Evolutionary conservation across 148 eudicot genomes (phyloP).

Genomic region (Fagopyrum esculentum): DNA sequence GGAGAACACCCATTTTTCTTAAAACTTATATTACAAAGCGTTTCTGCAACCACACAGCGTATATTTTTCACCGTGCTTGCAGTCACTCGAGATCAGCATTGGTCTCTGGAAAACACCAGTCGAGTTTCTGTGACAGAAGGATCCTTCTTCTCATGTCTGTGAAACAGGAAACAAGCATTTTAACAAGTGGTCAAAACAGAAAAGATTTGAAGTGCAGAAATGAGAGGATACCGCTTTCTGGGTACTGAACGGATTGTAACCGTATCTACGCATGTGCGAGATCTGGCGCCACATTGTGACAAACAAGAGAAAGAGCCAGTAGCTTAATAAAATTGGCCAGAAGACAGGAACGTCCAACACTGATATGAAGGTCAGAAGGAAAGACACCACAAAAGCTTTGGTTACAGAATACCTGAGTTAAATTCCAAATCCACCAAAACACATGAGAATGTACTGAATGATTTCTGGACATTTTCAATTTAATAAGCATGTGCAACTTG

Average conservation of each 20-base stretch:
- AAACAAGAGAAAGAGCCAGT: constrained; percentile 12
- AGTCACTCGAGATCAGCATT: not conserved
- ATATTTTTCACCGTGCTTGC: not conserved
- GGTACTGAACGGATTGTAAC: constrained; percentile 11
- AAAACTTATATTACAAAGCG: not conserved
- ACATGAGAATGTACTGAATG: not conserved
- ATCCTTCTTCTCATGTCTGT: not conserved
- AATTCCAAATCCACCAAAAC: not conserved
- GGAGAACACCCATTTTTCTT: no score
- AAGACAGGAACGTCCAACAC: constrained; percentile 14
- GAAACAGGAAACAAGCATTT: not conserved
- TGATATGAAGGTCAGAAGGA: constrained; percentile 11
- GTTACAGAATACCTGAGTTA: constrained; percentile 11
- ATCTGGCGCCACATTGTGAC: constrained; percentile 13
- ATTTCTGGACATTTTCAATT: not conserved
- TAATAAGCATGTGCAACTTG: not conserved
- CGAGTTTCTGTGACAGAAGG: not conserved
- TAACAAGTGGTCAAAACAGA: not conserved
- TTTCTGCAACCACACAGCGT: not conserved
- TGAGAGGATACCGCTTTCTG: not conserved
- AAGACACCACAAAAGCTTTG: constrained; percentile 14
- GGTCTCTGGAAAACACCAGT: not conserved
- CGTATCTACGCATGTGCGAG: constrained; percentile 5
- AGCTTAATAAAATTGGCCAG: constrained; percentile 15
- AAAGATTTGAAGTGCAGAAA: not conserved